Evolutionary conservation across 306 rosid species (phyloP).

Genomic region (Cercis canadensis): DNA sequence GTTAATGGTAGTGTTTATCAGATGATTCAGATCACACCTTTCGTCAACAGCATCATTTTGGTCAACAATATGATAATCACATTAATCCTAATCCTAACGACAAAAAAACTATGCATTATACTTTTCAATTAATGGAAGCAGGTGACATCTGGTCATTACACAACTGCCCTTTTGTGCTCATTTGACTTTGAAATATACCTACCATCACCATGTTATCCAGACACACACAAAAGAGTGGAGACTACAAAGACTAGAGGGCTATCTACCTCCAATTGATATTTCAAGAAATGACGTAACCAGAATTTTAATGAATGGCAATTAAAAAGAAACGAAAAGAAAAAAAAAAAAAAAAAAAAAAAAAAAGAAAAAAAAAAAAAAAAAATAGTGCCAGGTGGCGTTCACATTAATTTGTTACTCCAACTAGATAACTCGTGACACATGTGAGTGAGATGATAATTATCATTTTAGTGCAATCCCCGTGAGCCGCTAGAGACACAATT

Average conservation of each 20-base stretch:
- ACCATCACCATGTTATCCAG: background rate
- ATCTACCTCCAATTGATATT: no score
- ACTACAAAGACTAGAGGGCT: no score
- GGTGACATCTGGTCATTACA: constrained; percentile 20
- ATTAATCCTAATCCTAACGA: constrained; percentile 3
- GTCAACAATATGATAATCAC: no score
- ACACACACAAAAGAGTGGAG: no score
- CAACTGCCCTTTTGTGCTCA: background rate
- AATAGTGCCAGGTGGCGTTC: constrained; percentile 34
- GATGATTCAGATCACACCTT: background rate
- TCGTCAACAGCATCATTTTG: background rate
- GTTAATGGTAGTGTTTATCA: background rate
- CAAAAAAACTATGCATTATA: background rate
- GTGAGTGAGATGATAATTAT: constrained; percentile 1
- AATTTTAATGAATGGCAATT: background rate
- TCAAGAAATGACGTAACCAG: no score
- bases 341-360: background rate
- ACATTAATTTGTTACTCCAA: constrained; percentile 21
- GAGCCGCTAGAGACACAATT: background rate
- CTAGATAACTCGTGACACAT: constrained; percentile 11
- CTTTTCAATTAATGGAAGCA: constrained; percentile 10
- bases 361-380: no score
- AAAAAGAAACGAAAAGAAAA: background rate
- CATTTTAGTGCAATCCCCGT: constrained; percentile 26
- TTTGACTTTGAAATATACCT: constrained; percentile 26